phyloP scores from a whole-genome alignment of 345 rosid genomes.

The Noccaea bulbosa region DNA sequence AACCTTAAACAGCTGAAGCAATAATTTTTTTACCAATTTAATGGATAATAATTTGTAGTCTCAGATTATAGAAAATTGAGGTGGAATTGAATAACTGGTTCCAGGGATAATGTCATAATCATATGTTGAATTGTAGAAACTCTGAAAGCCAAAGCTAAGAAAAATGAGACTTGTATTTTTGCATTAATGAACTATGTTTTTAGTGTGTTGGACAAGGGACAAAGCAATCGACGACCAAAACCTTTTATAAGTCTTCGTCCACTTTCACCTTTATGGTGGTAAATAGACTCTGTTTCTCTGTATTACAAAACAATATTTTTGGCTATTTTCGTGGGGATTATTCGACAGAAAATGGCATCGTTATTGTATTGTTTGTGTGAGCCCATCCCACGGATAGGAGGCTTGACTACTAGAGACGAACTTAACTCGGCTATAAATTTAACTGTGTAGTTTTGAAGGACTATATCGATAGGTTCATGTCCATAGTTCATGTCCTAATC shows the following conservation, averaged over 20 bases:
- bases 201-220: slow-evolving; percentile 1
- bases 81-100: not conserved
- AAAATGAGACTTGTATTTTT: not conserved
- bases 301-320: not conserved
- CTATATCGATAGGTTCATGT: not conserved
- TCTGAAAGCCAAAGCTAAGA: not conserved
- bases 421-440: too few relatives aligned
- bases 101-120: not conserved
- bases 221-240: slow-evolving; percentile 23
- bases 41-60: not conserved
- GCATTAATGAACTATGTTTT: not conserved
- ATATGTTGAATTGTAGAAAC: not conserved
- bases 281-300: not conserved
- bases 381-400: not conserved
- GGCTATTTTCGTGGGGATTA: not conserved
- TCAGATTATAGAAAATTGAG: not conserved
- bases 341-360: not conserved
- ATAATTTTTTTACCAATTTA: not conserved
- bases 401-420: not conserved
- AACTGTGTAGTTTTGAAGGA: slow-evolving; percentile 1
- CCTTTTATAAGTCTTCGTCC: slow-evolving; percentile 17
- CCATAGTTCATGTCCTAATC: not conserved
- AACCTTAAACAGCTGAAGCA: too few relatives aligned
- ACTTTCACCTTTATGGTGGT: not conserved
- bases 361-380: not conserved